A percentile compares a stretch with the other conserved stretches of the same genome.
phyloP scores from a whole-genome alignment of 1,284 basidiomycete species.

The Rhizopogon hawkerae region DNA sequence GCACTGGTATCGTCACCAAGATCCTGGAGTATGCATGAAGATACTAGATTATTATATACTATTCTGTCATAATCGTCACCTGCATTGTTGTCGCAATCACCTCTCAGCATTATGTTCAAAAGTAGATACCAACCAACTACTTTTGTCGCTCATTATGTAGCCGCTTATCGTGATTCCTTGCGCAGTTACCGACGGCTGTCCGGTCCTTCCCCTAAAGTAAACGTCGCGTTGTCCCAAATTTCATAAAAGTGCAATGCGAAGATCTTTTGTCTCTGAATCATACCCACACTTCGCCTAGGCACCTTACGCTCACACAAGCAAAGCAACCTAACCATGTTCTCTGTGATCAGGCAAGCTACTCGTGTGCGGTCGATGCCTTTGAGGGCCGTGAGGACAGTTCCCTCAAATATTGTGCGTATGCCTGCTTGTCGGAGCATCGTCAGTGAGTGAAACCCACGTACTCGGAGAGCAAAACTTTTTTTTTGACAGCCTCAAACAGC shows the following conservation, averaged over 20 bases:
- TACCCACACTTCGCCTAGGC: slow-evolving; percentile 1
- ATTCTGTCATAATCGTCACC: slow-evolving; percentile 20
- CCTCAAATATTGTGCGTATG: slow-evolving; percentile 4
- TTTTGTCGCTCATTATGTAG: background rate
- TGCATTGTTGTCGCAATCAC: slow-evolving; percentile 14
- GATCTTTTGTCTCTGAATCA: slow-evolving; percentile 3
- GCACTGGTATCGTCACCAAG: slow-evolving; percentile 87
- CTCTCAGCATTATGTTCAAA: slow-evolving; percentile 16
- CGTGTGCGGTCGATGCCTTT: slow-evolving; percentile 13
- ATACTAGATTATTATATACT: slow-evolving; percentile 12
- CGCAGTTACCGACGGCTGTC: background rate
- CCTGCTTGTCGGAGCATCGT: slow-evolving; percentile 21
- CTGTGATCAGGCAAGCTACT: slow-evolving; percentile 16
- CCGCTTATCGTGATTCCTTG: background rate
- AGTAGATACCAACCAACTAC: slow-evolving; percentile 4
- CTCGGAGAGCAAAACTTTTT: background rate
- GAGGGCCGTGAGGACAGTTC: slow-evolving; percentile 2
- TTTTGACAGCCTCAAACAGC: slow-evolving; percentile 36
- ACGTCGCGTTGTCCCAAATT: slow-evolving; percentile 3
- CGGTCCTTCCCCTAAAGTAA: slow-evolving; percentile 6
- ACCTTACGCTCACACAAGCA: background rate
- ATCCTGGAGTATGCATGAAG: slow-evolving; percentile 43
- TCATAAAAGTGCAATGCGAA: background rate
- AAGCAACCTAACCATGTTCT: slow-evolving; percentile 16
- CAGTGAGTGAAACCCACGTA: slow-evolving; percentile 17